Percentiles rank a stretch among this genome's conserved stretches.
These are phyloP conservation scores for Coemansia sp. DNA, from an alignment of 192 early-diverging fungal species.

Conservation along the genomic window DNA sequence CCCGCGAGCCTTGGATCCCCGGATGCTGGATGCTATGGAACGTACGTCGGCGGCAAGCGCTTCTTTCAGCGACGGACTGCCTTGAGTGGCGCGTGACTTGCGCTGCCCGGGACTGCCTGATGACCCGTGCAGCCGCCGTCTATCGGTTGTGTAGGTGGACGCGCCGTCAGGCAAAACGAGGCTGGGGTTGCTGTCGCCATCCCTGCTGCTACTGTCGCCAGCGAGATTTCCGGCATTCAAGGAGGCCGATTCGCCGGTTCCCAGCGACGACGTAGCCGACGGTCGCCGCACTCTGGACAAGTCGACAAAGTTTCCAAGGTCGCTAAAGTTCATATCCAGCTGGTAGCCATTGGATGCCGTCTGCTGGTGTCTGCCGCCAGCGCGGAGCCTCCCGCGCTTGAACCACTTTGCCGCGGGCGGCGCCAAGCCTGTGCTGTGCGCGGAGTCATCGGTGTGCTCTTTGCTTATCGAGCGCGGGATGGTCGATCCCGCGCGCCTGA, in stretches of 20 bases:
- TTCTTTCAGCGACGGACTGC: constrained; percentile 42
- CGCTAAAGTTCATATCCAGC: constrained; percentile 57
- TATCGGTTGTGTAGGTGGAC: constrained; percentile 22
- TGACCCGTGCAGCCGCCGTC: constrained; percentile 36
- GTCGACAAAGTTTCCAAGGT: constrained; percentile 53
- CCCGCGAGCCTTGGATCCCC: constrained; percentile 30
- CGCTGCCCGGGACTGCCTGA: constrained; percentile 23
- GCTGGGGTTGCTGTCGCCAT: constrained; percentile 12
- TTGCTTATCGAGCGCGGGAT: constrained; percentile 22
- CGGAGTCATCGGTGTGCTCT: constrained; percentile 8
- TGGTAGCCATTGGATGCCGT: constrained; percentile 27
- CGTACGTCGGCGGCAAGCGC: constrained; percentile 36
- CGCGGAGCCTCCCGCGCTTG: constrained; percentile 38
- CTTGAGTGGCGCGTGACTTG: constrained; percentile 21
- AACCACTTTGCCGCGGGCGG: constrained; percentile 47
- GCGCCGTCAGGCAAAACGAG: constrained; percentile 9
- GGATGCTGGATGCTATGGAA: constrained; percentile 49
- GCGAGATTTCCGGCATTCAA: constrained; percentile 26
- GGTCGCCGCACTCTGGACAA: constrained; percentile 52
- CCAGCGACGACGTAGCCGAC: constrained; percentile 48
- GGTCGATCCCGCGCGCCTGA: constrained; percentile 41
- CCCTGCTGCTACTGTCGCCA: constrained; percentile 38
- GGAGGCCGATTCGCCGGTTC: constrained; percentile 43
- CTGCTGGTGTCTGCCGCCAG: constrained; percentile 16
- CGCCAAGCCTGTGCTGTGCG: constrained; percentile 11